A percentile compares a stretch with the other conserved stretches of the same genome.
Conservation (phyloP, 2,329 filamentous ascomycete genomes). For the Xylaria sp. region DNA sequence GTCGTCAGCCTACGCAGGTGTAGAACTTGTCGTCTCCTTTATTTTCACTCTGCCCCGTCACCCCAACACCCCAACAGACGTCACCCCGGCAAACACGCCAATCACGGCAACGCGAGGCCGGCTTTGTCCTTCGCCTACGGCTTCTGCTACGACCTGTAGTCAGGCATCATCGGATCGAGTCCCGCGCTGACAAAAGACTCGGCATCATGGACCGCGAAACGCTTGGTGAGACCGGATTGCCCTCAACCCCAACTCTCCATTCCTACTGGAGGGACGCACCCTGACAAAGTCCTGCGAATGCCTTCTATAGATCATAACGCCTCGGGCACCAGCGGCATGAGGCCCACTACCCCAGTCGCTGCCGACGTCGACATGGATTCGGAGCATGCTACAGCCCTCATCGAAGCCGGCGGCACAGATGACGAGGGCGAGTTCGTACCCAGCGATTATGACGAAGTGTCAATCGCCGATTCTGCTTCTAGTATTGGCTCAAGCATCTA, state of each 20-base stretch:
- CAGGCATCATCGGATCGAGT: neutral
- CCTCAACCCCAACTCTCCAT: neutral
- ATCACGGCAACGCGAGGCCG: neutral
- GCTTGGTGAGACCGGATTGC: slow-evolving; percentile 12
- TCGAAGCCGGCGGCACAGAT: slow-evolving; percentile 37
- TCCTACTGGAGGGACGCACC: neutral
- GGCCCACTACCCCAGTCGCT: neutral
- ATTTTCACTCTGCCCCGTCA: neutral
- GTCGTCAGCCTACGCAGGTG: neutral
- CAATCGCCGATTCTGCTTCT: slow-evolving; percentile 38
- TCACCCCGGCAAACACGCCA: too few species aligned
- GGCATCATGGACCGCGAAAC: slow-evolving; percentile 16
- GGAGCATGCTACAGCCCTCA: slow-evolving; percentile 17
- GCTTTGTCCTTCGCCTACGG: neutral
- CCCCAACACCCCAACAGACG: too few species aligned
- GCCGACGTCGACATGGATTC: slow-evolving; percentile 10
- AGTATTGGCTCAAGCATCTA: slow-evolving; percentile 49
- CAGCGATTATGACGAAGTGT: slow-evolving; percentile 46
- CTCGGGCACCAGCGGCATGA: neutral
- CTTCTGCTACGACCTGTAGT: neutral
- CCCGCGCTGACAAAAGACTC: neutral
- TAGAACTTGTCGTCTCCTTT: neutral
- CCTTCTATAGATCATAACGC: slow-evolving; percentile 1
- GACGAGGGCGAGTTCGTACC: slow-evolving; percentile 39
- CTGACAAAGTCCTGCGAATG: neutral